These are phyloP conservation scores for Crucihimalaya himalaica DNA, from an alignment of 345 rosid genomes.

Conservation along the genomic window DNA sequence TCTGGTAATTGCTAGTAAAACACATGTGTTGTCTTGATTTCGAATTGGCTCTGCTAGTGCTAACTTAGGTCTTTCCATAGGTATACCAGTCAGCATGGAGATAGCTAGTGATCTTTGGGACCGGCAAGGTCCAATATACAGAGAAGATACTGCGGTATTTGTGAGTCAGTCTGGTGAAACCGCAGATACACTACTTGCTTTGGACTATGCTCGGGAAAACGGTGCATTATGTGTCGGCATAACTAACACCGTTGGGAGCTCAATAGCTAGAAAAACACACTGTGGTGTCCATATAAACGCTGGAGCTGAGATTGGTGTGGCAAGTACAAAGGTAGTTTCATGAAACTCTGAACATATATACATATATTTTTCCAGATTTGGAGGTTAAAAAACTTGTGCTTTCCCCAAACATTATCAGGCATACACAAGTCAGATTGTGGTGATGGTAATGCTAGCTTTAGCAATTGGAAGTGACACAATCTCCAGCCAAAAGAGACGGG, in stretches of 20 bases:
- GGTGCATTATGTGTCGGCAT: slow-evolving; percentile 98
- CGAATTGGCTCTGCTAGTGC: not conserved
- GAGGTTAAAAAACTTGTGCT: not conserved
- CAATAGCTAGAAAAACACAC: slow-evolving; percentile 84
- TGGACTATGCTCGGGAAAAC: slow-evolving; percentile 80
- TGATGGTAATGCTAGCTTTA: slow-evolving; percentile 93
- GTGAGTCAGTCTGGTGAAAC: slow-evolving; percentile 99
- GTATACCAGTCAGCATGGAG: slow-evolving; percentile 97
- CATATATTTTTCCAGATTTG: not conserved
- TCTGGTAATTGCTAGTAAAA: slow-evolving; percentile 59
- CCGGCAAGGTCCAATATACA: slow-evolving; percentile 91
- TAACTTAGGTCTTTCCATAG: slow-evolving; percentile 41
- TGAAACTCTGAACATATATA: slow-evolving; percentile 4
- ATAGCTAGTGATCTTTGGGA: slow-evolving; percentile 96
- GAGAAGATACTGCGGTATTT: slow-evolving; percentile 97
- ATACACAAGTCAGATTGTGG: slow-evolving; percentile 96
- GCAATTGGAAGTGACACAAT: slow-evolving; percentile 89
- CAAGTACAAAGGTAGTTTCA: slow-evolving; percentile 83
- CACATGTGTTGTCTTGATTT: slow-evolving; percentile 1
- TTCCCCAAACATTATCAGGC: slow-evolving; percentile 53
- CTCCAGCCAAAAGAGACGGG: slow-evolving; percentile 75
- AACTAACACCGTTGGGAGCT: slow-evolving; percentile 95
- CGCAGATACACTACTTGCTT: slow-evolving; percentile 84
- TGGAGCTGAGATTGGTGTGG: slow-evolving; percentile 96
- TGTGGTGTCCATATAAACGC: slow-evolving; percentile 96